These are phyloP conservation scores for Colletotrichum lupini DNA, from an alignment of 2,329 filamentous ascomycete species.

Conservation along the genomic window DNA sequence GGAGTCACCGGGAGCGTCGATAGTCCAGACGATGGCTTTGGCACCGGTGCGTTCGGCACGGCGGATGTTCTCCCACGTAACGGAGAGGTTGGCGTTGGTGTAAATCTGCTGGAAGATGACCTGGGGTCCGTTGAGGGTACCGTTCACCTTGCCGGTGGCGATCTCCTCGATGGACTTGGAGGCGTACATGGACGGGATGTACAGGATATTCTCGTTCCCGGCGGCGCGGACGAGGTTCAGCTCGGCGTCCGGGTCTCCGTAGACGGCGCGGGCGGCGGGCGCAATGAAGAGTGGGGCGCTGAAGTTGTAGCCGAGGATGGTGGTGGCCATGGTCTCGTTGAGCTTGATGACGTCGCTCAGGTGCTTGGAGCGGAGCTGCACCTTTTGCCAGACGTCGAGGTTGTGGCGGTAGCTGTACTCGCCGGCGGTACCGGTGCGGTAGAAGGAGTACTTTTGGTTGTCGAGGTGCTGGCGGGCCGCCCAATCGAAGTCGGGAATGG, in stretches of 20 bases:
- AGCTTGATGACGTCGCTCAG: constrained; percentile 50
- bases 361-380: constrained; percentile 54
- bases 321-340: constrained; percentile 49
- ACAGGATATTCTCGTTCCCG: constrained; percentile 56
- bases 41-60: constrained; percentile 47
- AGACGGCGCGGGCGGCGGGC: constrained; percentile 56
- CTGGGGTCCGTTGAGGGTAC: constrained; percentile 41
- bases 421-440: constrained; percentile 59
- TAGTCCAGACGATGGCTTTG: constrained; percentile 52
- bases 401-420: constrained; percentile 65
- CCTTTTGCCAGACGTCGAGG: constrained; percentile 59
- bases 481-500: constrained; percentile 62
- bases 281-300: constrained; percentile 61
- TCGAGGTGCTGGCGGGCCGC: constrained; percentile 56
- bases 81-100: constrained; percentile 43
- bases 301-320: constrained; percentile 59
- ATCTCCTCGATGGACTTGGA: constrained; percentile 49
- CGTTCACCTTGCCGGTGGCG: constrained; percentile 40
- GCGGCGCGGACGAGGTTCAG: constrained; percentile 59
- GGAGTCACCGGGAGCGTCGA: constrained; percentile 43
- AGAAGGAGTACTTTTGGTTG: constrained; percentile 57
- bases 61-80: constrained; percentile 46
- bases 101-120: constrained; percentile 47
- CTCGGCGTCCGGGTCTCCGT: constrained; percentile 56
- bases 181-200: constrained; percentile 49